Conservation (phyloP, 2,329 filamentous ascomycete species). For the Cryphonectria japonica region DNA sequence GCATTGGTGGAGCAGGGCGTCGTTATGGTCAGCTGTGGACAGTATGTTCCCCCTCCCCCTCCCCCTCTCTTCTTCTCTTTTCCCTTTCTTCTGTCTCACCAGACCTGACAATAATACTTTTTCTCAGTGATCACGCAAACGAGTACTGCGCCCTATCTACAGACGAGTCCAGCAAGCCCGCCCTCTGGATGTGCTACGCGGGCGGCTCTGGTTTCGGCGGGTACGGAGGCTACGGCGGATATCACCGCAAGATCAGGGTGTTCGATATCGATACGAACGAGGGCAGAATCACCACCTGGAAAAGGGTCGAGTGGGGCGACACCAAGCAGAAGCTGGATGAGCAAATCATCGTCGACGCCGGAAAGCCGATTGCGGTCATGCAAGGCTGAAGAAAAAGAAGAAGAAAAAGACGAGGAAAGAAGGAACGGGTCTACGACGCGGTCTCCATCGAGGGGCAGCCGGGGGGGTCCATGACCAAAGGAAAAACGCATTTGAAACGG, state of each 20-base stretch:
- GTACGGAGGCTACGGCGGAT: conserved; percentile 89
- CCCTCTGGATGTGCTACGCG: conserved; percentile 97
- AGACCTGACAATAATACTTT: conserved; percentile 31
- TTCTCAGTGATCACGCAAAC: conserved; percentile 79
- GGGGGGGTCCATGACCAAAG: no score
- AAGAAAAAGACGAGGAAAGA: neutral
- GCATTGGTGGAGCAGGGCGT: conserved; percentile 85
- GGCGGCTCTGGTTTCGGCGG: conserved; percentile 92
- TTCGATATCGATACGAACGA: conserved; percentile 95
- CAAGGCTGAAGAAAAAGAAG: conserved; percentile 26
- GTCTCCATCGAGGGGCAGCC: neutral
- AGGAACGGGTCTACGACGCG: neutral
- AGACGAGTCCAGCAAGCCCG: conserved; percentile 59
- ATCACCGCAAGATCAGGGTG: conserved; percentile 79
- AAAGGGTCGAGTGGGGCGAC: conserved; percentile 75
- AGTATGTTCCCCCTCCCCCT: conserved; percentile 57
- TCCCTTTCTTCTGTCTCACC: neutral
- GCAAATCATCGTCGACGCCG: conserved; percentile 69
- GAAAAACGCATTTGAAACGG: neutral
- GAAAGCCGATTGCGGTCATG: conserved; percentile 47
- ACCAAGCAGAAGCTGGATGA: conserved; percentile 58
- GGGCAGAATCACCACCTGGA: conserved; percentile 88
- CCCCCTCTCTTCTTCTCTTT: neutral
- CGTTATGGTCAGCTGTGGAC: conserved; percentile 86
- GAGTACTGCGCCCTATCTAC: conserved; percentile 85